Base-by-base conservation (phyloP, 164 flowering plant species). In the Nymphaea thermarum region DNA sequence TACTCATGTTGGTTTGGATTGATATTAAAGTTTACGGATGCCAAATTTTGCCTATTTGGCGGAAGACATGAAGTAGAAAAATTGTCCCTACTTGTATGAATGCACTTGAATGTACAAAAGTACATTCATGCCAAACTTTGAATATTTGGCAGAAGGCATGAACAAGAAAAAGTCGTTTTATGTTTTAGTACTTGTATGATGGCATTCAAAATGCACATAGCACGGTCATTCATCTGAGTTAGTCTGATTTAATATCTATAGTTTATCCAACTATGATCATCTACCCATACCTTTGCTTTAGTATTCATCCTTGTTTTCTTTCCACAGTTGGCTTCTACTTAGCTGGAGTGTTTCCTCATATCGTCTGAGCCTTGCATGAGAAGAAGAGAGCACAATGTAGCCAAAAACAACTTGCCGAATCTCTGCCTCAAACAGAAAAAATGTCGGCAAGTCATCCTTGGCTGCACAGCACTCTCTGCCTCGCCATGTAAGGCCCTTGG, bases 381-480 rank as follows among this genome's bases (percentile, higher is more conserved):
- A 71, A 77, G 80, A 75, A 75, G 80, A 81, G 82, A 79, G 60
- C 75, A 65, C 67, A 79, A 70, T 70, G 80, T 71, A 81, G 80
- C 82, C 84, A 79, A 79, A 77, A 66, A 77, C 76, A 68, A 78
- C 84, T 55, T 77, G 84, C 84, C 77, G 70, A 71, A 53, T 14
- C 64, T 62, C 64, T 62, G 41, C n/a, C 7, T 62, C 64, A 17
- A 12, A 17, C 12, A 17, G 41, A 4, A 17, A 11, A 17, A 17
- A 62, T 62, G 66, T 64, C 77, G 81, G 81, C 83, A 78, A 76
- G 77, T 81, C 84, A 81, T 77, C 78, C 80, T 79, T 79, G 82
- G 82, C 82, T 79, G 74, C 74, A 77, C 60, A 67, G 44, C 67
- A 69, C 76, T 79, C 78, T 65, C 76, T 63, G 15, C 74, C 60